phyloP scores from a whole-genome alignment of 2,329 filamentous ascomycete genomes.

The Microsporum ferrugineum region DNA sequence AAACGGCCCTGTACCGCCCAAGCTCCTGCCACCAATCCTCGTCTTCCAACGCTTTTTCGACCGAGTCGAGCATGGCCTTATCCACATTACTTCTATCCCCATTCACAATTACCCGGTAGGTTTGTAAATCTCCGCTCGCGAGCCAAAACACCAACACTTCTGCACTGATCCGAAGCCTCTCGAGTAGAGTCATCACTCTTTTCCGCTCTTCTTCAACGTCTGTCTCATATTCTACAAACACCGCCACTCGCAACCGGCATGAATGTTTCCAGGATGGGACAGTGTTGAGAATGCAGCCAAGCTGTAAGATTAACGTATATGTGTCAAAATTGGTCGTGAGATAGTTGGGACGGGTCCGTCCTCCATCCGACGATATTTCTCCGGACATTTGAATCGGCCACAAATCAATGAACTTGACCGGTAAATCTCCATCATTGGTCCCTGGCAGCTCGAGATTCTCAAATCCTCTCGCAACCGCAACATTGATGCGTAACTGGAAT shows the following conservation, averaged over 20 bases:
- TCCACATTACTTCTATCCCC: slow-evolving; percentile 44
- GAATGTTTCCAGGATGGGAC: slow-evolving; percentile 67
- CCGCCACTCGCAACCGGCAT: slow-evolving; percentile 63
- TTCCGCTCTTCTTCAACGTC: slow-evolving; percentile 69
- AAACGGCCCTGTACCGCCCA: slow-evolving; percentile 35
- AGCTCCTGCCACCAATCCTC: slow-evolving; percentile 79
- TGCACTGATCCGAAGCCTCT: slow-evolving; percentile 71
- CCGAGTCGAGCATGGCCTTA: slow-evolving; percentile 46
- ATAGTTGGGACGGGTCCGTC: slow-evolving; percentile 50
- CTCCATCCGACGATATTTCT: slow-evolving; percentile 55
- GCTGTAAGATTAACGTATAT: slow-evolving; percentile 73
- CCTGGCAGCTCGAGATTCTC: slow-evolving; percentile 62
- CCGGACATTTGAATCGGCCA: slow-evolving; percentile 94
- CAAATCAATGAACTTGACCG: slow-evolving; percentile 71
- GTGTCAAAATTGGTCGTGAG: slow-evolving; percentile 86
- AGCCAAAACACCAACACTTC: slow-evolving; percentile 72
- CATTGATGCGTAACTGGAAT: slow-evolving; percentile 66
- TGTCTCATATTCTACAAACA: slow-evolving; percentile 80
- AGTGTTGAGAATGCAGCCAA: slow-evolving; percentile 73
- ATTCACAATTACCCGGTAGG: slow-evolving; percentile 69
- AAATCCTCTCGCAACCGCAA: slow-evolving; percentile 74
- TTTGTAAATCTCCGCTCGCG: slow-evolving; percentile 57
- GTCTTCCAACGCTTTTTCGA: slow-evolving; percentile 55
- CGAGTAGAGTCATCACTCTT: slow-evolving; percentile 60
- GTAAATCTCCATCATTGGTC: slow-evolving; percentile 41